Base-by-base conservation (phyloP, 306 rosid species). In the Lathyrus oleraceus region DNA sequence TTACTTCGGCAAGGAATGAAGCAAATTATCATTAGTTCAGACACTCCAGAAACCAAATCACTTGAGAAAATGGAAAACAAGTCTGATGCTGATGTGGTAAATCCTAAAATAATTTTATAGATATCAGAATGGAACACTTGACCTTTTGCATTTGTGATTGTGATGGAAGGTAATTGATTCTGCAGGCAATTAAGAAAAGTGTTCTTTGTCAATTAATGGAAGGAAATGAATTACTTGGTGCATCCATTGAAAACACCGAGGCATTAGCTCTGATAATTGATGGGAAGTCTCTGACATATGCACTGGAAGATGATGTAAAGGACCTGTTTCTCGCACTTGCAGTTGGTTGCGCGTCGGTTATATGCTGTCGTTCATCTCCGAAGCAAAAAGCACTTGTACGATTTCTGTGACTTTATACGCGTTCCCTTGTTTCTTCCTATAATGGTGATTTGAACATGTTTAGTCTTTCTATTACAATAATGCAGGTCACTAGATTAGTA, bases 361-460 rank as follows among this genome's bases (percentile, higher is more conserved):
- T 90, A 76, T 93, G 97, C 87, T 90, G 97, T 17, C 89, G 97
- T 69, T 88, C 97, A 16, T 93, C 98, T 78, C 97, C 96, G 53
- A 93, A 93, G 73, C 96, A 90, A 83, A 90, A 90, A 85, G 94
- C 97, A 74, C 90, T 88, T 49, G 81, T 77, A 84, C 73, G 86
- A 68, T 73, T 28, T 57, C 38, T 43, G 48, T 54, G 14, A 6
- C 36, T 61, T 51, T 32, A 63, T 74, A 16, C 21, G 16, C 38
- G 19, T 16, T 70, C 5, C 10, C 73, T 72, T 66, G 6, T 54
- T 58, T 62, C 44, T 16, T 76, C 19, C 17, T 56, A 45, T 16
- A 38, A 27, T 21, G 48, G 36, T 30, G 38, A 62, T 38, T 61
- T 47, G 23, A 36, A 39, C 45, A 47, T 30, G 49, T 54, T 30